These are phyloP conservation scores for Orbilia quercus DNA, from an alignment of 2,329 filamentous ascomycete genomes.

Conservation along the genomic window DNA sequence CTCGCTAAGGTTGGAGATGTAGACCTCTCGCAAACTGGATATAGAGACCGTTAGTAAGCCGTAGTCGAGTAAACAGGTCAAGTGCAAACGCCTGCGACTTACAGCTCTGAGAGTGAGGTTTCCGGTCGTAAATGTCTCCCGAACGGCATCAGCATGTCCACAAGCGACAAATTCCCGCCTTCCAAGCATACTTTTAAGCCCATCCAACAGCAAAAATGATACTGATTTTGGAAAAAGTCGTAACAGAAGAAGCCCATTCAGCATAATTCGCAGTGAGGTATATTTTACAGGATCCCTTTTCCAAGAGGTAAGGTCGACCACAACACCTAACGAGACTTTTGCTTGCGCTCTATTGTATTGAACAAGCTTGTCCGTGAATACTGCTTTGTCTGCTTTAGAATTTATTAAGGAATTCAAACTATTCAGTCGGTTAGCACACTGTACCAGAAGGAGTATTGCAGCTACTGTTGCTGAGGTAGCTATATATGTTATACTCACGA, in stretches of 20 bases:
- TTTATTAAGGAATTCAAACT: no score
- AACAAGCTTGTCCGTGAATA: no score
- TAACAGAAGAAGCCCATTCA: no score
- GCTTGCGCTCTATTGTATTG: no score
- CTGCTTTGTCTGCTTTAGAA: no score
- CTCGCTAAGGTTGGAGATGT: conserved; percentile 21
- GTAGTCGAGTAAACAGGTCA: neutral
- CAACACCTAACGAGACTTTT: no score
- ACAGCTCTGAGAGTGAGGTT: neutral
- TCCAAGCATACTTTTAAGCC: neutral
- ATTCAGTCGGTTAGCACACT: no score
- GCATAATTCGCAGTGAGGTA: neutral
- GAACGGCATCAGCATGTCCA: neutral
- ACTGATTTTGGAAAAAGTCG: neutral
- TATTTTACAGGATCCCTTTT: neutral
- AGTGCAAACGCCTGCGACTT: no score
- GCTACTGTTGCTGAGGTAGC: no score
- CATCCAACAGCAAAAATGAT: neutral
- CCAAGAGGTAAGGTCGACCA: neutral
- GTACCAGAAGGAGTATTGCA: no score
- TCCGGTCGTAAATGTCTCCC: neutral
- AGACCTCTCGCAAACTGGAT: conserved; percentile 12
- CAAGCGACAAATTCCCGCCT: neutral
- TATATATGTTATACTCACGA: no score
- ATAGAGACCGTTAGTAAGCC: neutral